phyloP scores from a whole-genome alignment of 2,329 filamentous ascomycete genomes.

The Ophiostoma himal-ulmi region DNA sequence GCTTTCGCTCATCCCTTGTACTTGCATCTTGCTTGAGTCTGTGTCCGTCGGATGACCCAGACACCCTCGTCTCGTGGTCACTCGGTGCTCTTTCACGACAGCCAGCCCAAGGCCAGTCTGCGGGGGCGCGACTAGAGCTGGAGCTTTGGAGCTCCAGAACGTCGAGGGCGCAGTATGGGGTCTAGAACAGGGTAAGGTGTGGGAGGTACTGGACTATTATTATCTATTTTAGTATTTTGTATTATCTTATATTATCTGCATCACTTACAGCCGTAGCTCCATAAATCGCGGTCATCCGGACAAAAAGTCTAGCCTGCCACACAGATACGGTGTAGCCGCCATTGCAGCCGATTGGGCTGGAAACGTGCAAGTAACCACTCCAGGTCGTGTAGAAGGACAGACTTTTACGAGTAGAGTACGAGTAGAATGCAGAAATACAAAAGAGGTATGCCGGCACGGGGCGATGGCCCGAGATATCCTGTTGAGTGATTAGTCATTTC shows the following conservation, averaged over 20 bases:
- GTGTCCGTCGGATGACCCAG: constrained; percentile 3
- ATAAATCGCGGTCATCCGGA: constrained; percentile 11
- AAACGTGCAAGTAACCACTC: background rate
- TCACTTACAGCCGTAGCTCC: background rate
- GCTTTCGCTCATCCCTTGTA: background rate
- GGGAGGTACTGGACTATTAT: background rate
- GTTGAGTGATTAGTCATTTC: background rate
- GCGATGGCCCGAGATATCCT: background rate
- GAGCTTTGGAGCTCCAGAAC: constrained; percentile 1
- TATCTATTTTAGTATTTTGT: background rate
- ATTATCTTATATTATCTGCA: background rate
- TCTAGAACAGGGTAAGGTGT: constrained; percentile 10
- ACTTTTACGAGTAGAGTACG: too few species aligned
- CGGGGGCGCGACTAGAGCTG: background rate
- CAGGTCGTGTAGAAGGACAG: too few species aligned
- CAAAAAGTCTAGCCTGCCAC: constrained; percentile 8
- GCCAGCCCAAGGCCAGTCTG: background rate
- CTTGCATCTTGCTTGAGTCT: background rate
- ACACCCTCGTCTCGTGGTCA: background rate
- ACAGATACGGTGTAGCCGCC: background rate
- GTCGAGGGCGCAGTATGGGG: background rate
- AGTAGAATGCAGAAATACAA: background rate
- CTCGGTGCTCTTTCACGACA: background rate
- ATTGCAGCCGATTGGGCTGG: constrained; percentile 8
- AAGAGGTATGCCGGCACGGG: background rate